Conservation (phyloP, 2,329 filamentous ascomycete species). For the Fusarium decemcellulare region DNA sequence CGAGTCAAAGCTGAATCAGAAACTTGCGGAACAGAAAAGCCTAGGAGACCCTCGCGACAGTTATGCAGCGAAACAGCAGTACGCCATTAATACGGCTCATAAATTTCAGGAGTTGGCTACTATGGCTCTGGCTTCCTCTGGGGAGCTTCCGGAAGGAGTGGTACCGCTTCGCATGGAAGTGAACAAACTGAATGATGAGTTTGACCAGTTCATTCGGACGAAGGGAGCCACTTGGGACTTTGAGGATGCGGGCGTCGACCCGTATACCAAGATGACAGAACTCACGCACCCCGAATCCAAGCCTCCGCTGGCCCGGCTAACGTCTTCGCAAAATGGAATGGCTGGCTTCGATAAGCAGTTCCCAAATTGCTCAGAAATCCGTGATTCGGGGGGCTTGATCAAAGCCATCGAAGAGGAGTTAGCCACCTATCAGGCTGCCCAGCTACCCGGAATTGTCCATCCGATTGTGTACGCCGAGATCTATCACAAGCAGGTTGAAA, state of each 20-base stretch:
- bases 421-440: conserved; percentile 44
- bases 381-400: conserved; percentile 15
- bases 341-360: conserved; percentile 7
- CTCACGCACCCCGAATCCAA: not conserved
- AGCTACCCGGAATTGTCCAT: conserved; percentile 52
- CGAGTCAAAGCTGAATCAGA: conserved; percentile 32
- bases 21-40: conserved; percentile 8
- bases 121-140: conserved; percentile 44
- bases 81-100: conserved; percentile 42
- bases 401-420: conserved; percentile 46
- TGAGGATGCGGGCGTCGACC: conserved; percentile 39
- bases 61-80: conserved; percentile 42
- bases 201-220: conserved; percentile 46
- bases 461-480: conserved; percentile 49
- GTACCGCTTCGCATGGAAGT: conserved; percentile 48
- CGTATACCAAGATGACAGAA: conserved; percentile 1
- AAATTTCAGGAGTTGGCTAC: conserved; percentile 40
- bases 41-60: conserved; percentile 48
- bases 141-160: conserved; percentile 24
- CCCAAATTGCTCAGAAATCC: not conserved
- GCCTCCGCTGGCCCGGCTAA: not conserved
- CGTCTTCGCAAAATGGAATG: not conserved
- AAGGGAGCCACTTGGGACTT: conserved; percentile 48
- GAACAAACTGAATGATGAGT: conserved; percentile 35
- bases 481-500: conserved; percentile 49